Evolutionary conservation across 768 basidiomycete genomes (phyloP).

Genomic region (Hygrophorus russula): DNA sequence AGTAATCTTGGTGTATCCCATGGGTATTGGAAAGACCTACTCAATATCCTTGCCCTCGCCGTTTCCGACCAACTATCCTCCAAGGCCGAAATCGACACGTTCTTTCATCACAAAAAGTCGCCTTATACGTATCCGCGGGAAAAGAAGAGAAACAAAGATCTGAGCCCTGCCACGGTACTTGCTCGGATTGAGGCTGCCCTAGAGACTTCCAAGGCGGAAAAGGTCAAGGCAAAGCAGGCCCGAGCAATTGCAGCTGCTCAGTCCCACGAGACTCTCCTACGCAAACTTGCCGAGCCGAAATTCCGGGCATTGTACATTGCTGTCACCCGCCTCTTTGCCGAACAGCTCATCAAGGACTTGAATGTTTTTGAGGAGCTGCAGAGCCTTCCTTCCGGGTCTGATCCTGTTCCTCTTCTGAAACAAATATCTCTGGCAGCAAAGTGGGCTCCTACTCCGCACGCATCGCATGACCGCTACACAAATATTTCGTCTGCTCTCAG

Average conservation of each 20-base stretch:
- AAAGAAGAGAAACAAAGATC: constrained; percentile 1
- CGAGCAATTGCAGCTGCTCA: constrained; percentile 14
- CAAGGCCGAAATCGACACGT: constrained; percentile 15
- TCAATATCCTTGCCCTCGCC: constrained; percentile 56
- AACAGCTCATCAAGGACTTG: constrained; percentile 39
- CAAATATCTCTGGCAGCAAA: constrained; percentile 50
- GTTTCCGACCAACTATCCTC: constrained; percentile 36
- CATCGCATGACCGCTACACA: constrained; percentile 50
- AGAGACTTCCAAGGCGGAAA: constrained; percentile 10
- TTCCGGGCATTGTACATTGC: constrained; percentile 55
- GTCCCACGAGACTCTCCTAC: constrained; percentile 24
- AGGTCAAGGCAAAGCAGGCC: constrained; percentile 13
- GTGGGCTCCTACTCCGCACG: constrained; percentile 56
- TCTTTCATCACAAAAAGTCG: constrained; percentile 18
- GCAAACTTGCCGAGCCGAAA: constrained; percentile 33
- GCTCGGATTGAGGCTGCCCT: constrained; percentile 15
- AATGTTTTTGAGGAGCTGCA: constrained; percentile 24
- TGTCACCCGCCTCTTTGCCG: constrained; percentile 49
- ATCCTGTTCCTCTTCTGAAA: constrained; percentile 21
- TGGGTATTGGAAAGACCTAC: constrained; percentile 69
- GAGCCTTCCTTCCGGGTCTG: constrained; percentile 19
- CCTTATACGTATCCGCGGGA: constrained; percentile 7
- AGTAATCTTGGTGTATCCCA: constrained; percentile 25
- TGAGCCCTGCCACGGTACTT: constrained; percentile 9
- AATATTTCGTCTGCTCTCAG: constrained; percentile 57